These are phyloP conservation scores for Penicillium concentricum DNA, from an alignment of 2,329 filamentous ascomycete species.

Conservation along the genomic window DNA sequence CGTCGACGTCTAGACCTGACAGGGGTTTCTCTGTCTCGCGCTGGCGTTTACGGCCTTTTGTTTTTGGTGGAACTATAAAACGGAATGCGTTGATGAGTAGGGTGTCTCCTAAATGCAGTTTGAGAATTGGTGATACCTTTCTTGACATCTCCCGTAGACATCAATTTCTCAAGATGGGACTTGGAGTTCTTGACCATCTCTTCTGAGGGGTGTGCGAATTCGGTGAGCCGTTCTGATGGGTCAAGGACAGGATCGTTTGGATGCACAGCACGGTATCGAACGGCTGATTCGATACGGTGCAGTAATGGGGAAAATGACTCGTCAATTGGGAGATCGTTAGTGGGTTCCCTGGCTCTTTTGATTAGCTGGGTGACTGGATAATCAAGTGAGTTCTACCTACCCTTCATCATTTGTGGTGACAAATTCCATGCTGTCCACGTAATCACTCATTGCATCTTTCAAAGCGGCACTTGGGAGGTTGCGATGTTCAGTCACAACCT, in stretches of 20 bases:
- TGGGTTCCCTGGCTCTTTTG: constrained; percentile 42
- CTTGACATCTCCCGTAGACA: constrained; percentile 74
- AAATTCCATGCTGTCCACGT: constrained; percentile 91
- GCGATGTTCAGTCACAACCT: constrained; percentile 75
- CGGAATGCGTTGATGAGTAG: constrained; percentile 18
- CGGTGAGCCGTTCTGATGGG: constrained; percentile 63
- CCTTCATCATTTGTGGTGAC: constrained; percentile 72
- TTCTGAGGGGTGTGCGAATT: constrained; percentile 70
- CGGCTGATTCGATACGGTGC: constrained; percentile 84
- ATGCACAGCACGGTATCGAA: constrained; percentile 77
- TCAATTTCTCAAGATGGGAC: constrained; percentile 61
- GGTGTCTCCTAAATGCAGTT: neutral
- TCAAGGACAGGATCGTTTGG: constrained; percentile 64
- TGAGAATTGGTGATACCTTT: constrained; percentile 54
- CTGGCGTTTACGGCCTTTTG: constrained; percentile 67
- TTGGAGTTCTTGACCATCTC: constrained; percentile 62
- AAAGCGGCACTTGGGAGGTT: constrained; percentile 76
- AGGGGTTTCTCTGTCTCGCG: constrained; percentile 75
- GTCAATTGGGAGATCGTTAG: constrained; percentile 74
- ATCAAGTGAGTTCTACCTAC: constrained; percentile 42
- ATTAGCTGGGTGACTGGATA: constrained; percentile 6
- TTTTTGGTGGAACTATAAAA: constrained; percentile 70
- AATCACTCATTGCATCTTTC: constrained; percentile 79
- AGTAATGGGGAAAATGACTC: constrained; percentile 81
- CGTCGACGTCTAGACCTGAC: constrained; percentile 84